Evolutionary conservation across 2,329 filamentous ascomycete genomes (phyloP).

Genomic region (Cladosporium colombiae): DNA sequence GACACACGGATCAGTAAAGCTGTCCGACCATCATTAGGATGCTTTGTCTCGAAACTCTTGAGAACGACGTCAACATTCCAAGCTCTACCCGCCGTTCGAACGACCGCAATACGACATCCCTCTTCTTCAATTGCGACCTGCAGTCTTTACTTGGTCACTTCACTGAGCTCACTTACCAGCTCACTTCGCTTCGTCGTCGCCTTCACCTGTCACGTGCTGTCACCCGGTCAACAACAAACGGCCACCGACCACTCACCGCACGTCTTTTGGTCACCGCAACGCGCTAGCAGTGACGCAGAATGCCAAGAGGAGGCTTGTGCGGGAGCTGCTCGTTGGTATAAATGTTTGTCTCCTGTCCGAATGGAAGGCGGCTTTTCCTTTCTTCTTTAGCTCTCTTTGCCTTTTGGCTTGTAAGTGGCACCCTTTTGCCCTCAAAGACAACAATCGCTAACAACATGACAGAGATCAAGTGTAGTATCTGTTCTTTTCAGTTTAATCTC

Average conservation of each 20-base stretch:
- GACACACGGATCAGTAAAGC: not conserved
- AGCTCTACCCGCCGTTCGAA: not conserved
- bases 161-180: not conserved
- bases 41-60: not conserved
- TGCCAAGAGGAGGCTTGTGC: not conserved
- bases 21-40: not conserved
- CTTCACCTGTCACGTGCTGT: not conserved
- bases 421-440: no score
- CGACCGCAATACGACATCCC: not conserved
- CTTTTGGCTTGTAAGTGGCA: no score
- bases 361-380: no score
- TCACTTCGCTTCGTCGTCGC: not conserved
- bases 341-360: not conserved
- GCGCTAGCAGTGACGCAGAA: not conserved
- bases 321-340: not conserved
- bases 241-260: not conserved
- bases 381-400: no score
- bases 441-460: not conserved
- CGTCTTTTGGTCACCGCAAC: not conserved
- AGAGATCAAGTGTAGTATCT: slow-evolving; percentile 21
- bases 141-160: not conserved
- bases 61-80: not conserved
- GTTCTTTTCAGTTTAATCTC: slow-evolving; percentile 21
- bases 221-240: not conserved
- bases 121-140: not conserved